Evolutionary conservation across 345 rosid genomes (phyloP).

Genomic region (Arabidopsis suecica): DNA sequence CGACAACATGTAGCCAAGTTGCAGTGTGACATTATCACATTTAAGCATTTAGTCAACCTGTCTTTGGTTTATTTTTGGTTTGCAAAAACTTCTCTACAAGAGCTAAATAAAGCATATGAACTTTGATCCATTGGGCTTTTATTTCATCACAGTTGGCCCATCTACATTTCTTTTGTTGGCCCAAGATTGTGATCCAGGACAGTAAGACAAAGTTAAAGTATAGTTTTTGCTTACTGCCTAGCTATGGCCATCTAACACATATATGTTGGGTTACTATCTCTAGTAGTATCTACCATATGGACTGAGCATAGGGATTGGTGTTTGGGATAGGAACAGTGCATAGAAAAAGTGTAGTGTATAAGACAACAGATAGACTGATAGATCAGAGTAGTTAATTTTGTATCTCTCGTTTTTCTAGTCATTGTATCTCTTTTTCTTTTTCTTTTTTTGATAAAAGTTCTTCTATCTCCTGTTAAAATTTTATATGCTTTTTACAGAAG

Average conservation of each 20-base stretch:
- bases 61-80: not conserved
- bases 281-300: conserved; percentile 24
- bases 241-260: not conserved
- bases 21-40: conserved; percentile 29
- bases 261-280: conserved; percentile 26
- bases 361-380: not conserved
- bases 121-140: conserved; percentile 28
- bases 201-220: not conserved
- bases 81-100: not conserved
- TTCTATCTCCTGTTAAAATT: too few species aligned
- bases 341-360: conserved; percentile 33
- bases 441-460: too few species aligned
- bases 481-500: too few species aligned
- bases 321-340: conserved; percentile 42
- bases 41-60: conserved; percentile 5
- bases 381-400: not conserved
- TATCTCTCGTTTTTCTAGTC: not conserved
- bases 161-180: not conserved
- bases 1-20: conserved; percentile 37
- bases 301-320: conserved; percentile 45
- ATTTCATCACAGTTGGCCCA: not conserved
- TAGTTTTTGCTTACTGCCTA: not conserved
- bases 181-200: conserved; percentile 17
- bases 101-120: not conserved
- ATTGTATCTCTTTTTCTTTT: too few species aligned